A percentile compares a stretch with the other conserved stretches of the same genome.
Evolutionary conservation across 1,284 basidiomycete genomes (phyloP).

Genomic region (Ustilago tritici): DNA sequence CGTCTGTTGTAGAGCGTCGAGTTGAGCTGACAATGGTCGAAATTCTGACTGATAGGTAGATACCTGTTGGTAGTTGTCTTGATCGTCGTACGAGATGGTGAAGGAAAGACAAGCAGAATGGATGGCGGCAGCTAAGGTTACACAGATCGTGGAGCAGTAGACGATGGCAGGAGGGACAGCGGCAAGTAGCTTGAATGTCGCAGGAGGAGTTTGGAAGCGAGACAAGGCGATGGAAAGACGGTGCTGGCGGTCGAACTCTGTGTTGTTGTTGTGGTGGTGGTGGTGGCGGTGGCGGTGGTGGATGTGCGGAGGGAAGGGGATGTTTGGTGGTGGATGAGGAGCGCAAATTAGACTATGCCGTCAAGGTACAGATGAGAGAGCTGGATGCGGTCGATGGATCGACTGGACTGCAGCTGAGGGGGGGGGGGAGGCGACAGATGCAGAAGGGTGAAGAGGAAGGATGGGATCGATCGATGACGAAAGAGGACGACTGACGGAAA

Average conservation of each 20-base stretch:
- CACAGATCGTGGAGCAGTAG: not conserved
- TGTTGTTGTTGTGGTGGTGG: not conserved
- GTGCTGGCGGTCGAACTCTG: not conserved
- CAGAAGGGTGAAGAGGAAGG: not conserved
- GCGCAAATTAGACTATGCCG: not conserved
- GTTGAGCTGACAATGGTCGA: conserved; percentile 4
- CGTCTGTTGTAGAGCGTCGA: conserved; percentile 9
- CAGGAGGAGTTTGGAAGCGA: conserved; percentile 4
- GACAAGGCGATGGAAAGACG: conserved; percentile 8
- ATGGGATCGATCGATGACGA: conserved; percentile 29
- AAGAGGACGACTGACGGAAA: conserved; percentile 16
- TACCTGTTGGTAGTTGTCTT: conserved; percentile 2
- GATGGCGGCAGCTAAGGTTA: not conserved
- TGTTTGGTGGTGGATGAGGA: conserved; percentile 1
- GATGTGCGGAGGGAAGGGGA: conserved; percentile 4
- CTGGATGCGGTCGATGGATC: conserved; percentile 3
- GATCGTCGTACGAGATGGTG: conserved; percentile 8
- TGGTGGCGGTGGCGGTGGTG: not conserved
- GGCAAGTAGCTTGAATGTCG: conserved; percentile 19
- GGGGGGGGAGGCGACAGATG: conserved; percentile 8
- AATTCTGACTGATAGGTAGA: not conserved
- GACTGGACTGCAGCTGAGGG: not conserved
- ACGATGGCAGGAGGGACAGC: not conserved
- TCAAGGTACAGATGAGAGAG: conserved; percentile 12
- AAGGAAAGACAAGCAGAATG: not conserved